A percentile compares a stretch with the other conserved stretches of the same genome.
Conservation (phyloP, 2,329 filamentous ascomycete genomes). For the Diaporthe longicolla region DNA sequence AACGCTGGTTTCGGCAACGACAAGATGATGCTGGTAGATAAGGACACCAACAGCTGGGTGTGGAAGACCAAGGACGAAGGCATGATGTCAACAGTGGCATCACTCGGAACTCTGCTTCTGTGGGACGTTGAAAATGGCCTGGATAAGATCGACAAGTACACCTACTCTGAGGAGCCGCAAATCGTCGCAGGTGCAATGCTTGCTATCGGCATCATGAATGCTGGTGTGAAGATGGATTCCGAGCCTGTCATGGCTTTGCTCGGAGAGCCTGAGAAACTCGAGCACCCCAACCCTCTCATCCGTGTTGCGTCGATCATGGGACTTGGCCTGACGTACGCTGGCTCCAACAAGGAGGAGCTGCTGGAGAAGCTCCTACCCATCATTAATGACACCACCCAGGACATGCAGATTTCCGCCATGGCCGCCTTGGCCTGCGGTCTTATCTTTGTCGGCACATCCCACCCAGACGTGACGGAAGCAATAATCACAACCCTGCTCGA, state of each 20-base stretch:
- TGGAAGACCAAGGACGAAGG: conserved; percentile 99
- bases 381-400: conserved; percentile 84
- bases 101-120: conserved; percentile 88
- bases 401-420: conserved; percentile 98
- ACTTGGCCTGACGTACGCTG: conserved; percentile 92
- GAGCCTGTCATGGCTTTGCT: conserved; percentile 92
- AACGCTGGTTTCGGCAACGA: conserved; percentile 96
- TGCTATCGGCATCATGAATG: conserved; percentile 96
- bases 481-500: conserved; percentile 95
- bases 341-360: conserved; percentile 92
- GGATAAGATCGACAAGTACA: conserved; percentile 95
- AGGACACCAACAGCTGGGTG: conserved; percentile 93
- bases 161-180: conserved; percentile 82
- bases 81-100: conserved; percentile 96
- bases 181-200: conserved; percentile 94
- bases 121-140: conserved; percentile 95
- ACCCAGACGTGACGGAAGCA: conserved; percentile 90
- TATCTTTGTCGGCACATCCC: conserved; percentile 92
- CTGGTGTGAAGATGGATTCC: conserved; percentile 88
- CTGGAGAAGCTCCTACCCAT: conserved; percentile 88
- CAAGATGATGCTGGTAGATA: conserved; percentile 96
- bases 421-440: conserved; percentile 91
- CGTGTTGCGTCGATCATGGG: conserved; percentile 94
- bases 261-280: conserved; percentile 83
- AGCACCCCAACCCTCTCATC: conserved; percentile 82